Evolutionary conservation across 192 early-diverging fungal genomes (phyloP), one percentile per base, ranked within the genome.

Genomic region (Jimgerdemannia flammicorona): DNA sequence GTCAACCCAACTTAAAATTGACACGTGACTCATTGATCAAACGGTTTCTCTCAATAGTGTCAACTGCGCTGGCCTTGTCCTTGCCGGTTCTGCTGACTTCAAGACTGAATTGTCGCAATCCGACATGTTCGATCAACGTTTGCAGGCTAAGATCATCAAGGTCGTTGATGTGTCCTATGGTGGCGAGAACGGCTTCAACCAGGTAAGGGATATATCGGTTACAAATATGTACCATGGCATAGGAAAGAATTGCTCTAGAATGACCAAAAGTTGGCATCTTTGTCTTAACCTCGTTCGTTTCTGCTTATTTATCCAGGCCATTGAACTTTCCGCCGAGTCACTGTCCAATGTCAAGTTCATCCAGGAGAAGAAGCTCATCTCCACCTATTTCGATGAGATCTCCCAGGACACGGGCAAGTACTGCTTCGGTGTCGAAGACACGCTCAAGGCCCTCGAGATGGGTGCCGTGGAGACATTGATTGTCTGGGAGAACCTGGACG

Each of bases 391-490:
- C 86, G 94, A 96, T 81, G 95, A 98, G 79, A 98, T 99, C 81
- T 95, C 96, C 63, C 90, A 90, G 78, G 97, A 99, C 78, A 95
- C 96, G 71, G 98, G 98, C 76, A 96, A 96, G 85, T 93, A 93
- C 85, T 95, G 94, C 82, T 98, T 95, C 80, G 98, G 98, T 78
- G 89, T 98, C 49, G 93, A 94, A 3, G 97, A 99, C 76, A 99
- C 97, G 39, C 86, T 99, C 73, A 96, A 95, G 85, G 98, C 95
- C 14, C 82, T 99, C 74, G 97, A 98, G 69, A 85, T 96, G 80
- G 96, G 98, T 70, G 98, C 98, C n/a, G 95, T 99, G n/a, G 97
- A 99, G 81, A 97, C 91, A 7, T 86, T 99, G 75, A 98, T 99
- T 79, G 94, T 98, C 39, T 99, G 94, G 93, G 98, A 99, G 82